Conservation (phyloP, 106 monocot genomes). For the Chionographis japonica region DNA sequence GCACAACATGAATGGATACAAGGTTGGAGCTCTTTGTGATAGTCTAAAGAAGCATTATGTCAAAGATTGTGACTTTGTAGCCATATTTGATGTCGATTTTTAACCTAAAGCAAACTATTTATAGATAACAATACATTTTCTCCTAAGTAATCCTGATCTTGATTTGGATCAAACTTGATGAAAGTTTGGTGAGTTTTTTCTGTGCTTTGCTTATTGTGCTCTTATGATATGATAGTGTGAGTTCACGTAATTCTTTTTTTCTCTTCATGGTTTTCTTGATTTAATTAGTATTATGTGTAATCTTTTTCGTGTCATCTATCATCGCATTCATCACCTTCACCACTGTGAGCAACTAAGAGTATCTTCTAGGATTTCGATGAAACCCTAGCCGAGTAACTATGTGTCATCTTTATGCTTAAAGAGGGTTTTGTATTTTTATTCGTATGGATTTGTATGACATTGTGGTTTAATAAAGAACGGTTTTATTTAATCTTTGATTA, state of each 20-base stretch:
- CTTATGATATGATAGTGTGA: not conserved
- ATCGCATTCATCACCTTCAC: too few relatives aligned
- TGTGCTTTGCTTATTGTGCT: not conserved
- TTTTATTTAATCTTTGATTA: too few relatives aligned
- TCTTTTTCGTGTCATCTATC: too few relatives aligned
- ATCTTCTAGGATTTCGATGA: too few relatives aligned
- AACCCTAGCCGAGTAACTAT: too few relatives aligned
- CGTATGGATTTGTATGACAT: too few relatives aligned
- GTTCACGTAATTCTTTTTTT: not conserved
- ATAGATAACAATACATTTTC: conserved; percentile 41
- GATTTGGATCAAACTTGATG: conserved; percentile 62
- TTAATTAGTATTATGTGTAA: not conserved
- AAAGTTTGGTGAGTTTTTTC: conserved; percentile 39
- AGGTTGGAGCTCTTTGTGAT: conserved; percentile 65
- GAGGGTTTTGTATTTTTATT: too few relatives aligned
- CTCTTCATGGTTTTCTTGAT: too few relatives aligned
- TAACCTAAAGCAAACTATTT: conserved; percentile 57
- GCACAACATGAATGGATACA: conserved; percentile 55
- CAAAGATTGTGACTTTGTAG: conserved; percentile 46
- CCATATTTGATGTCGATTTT: conserved; percentile 68
- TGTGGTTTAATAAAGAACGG: too few relatives aligned
- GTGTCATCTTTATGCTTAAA: too few relatives aligned
- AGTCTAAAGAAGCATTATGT: conserved; percentile 51
- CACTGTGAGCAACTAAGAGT: too few relatives aligned
- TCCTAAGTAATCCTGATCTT: conserved; percentile 39